A percentile compares a stretch with the other conserved stretches of the same genome.
These are phyloP conservation scores for Oleoguttula mirabilis DNA, from an alignment of 495 filamentous ascomycete genomes.

Conservation along the genomic window DNA sequence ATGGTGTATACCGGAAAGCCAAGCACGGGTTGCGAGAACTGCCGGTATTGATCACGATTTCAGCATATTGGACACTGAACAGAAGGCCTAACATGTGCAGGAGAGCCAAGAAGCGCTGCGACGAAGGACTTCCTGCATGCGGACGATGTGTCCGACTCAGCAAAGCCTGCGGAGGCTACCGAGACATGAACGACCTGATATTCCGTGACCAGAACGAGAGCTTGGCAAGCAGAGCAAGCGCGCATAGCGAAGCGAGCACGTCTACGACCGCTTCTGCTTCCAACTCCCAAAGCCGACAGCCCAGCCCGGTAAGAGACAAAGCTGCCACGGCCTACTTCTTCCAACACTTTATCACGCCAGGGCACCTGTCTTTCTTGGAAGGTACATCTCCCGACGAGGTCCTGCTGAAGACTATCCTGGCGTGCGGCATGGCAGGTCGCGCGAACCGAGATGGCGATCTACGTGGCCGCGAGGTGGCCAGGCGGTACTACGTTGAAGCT, in stretches of 20 bases:
- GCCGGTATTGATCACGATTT: too few relatives aligned
- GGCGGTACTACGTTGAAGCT: conserved; percentile 14
- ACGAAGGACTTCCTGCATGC: conserved; percentile 13
- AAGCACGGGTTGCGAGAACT: conserved; percentile 15
- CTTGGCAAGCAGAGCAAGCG: conserved; percentile 7
- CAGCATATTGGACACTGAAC: too few relatives aligned
- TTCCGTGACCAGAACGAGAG: conserved; percentile 11
- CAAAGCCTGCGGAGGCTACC: conserved; percentile 15
- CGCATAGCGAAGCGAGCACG: background rate
- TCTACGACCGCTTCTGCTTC: background rate
- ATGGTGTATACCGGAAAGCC: conserved; percentile 15
- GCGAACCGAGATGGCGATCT: conserved; percentile 5
- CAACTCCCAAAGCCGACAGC: background rate
- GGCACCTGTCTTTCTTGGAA: conserved; percentile 8
- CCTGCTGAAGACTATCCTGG: conserved; percentile 12
- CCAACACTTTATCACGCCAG: conserved; percentile 5
- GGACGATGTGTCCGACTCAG: conserved; percentile 12
- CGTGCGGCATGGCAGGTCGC: conserved; percentile 9
- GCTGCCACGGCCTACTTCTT: conserved; percentile 9
- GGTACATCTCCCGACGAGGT: conserved; percentile 1
- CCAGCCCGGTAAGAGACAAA: conserved; percentile 1
- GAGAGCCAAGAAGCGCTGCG: conserved; percentile 13
- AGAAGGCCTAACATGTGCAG: too few relatives aligned
- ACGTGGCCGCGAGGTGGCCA: background rate
- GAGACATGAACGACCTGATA: conserved; percentile 10